Evolutionary conservation across 208 protist genomes (phyloP), one percentile per base, ranked within the genome.

Genomic region (Trichomonas vaginalis): DNA sequence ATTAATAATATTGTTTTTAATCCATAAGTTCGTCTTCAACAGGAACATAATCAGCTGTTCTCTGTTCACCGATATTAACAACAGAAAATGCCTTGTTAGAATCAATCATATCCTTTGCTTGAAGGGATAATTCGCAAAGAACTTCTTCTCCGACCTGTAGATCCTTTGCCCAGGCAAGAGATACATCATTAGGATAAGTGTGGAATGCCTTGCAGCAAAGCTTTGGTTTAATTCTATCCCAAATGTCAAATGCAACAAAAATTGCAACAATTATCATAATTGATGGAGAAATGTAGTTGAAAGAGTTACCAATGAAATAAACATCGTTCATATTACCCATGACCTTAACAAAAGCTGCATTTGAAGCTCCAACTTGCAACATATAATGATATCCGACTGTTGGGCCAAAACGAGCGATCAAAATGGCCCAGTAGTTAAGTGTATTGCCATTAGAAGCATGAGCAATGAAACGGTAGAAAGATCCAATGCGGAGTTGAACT

Each of bases 301-400:
- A 92, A 17, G 42, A 51, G 17, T 35, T 51, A 9, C 86, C 86
- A 51, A 92, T 92, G 86, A 92, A 92, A 21, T 48, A 42, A 39
- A 92, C 86, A 35, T 48, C 42, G 45, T 92, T 27, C 86, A 92
- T 92, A 10, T 35, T 45, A n/a, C 86, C 86, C 86, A 92, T 92
- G 9, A 92, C 86, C 35, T 92, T 92, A 4, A 45, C n/a, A 32
- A 92, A 92, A n/a, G 42, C 45, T 39, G 23, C 21, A 15, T 51
- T 45, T 42, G 42, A 27, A 10, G 86, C 86, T 2, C 86, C 86
- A 39, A 92, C 45, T 92, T 92, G 86, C 6, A 48, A 45, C 86
- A 92, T 92, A 39, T 92, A 92, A 51, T 92, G 86, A 42, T 42
- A 92, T 27, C 86, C 86, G 39, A 92, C 51, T 56, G 86, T 92